Percentiles rank a stretch among this genome's conserved stretches.
Evolutionary conservation across 176 grass and related monocot genomes (phyloP).

Genomic region (Themeda triandra): DNA sequence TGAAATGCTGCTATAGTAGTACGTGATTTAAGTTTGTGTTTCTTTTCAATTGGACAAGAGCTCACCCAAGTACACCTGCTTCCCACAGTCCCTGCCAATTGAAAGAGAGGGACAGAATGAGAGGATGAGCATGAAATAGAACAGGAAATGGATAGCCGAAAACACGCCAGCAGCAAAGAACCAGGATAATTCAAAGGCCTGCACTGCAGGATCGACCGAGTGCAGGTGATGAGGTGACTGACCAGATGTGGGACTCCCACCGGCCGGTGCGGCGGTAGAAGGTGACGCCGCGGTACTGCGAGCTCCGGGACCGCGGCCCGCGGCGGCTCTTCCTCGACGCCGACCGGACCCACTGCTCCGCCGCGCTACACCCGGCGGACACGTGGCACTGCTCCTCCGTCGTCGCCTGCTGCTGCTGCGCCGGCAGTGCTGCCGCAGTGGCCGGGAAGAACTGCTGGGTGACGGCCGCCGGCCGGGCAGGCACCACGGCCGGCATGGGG

Average conservation of each 20-base stretch:
- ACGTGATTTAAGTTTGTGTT: not conserved
- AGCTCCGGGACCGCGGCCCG: slow-evolving; percentile 66
- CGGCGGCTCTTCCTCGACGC: slow-evolving; percentile 56
- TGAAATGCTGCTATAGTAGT: not conserved
- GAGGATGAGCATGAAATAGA: not conserved
- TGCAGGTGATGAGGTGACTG: no score
- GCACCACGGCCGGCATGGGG: not conserved
- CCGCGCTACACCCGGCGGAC: not conserved
- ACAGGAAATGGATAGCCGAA: not conserved
- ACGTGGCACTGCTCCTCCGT: not conserved
- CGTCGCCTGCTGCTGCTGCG: not conserved
- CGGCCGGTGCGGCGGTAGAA: slow-evolving; percentile 79
- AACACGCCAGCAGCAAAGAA: no score
- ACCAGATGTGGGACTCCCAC: slow-evolving; percentile 79
- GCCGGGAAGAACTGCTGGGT: slow-evolving; percentile 69
- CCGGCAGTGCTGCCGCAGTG: not conserved
- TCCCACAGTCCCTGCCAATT: slow-evolving; percentile 68
- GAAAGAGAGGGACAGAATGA: not conserved
- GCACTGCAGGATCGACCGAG: no score
- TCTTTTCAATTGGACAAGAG: not conserved
- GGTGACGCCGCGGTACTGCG: slow-evolving; percentile 82
- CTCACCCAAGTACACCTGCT: slow-evolving; percentile 81
- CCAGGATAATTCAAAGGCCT: no score
- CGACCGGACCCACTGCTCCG: slow-evolving; percentile 20
- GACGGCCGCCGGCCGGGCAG: slow-evolving; percentile 5